phyloP scores from a whole-genome alignment of 2,329 filamentous ascomycete species.

The Diaporthe velutina region DNA sequence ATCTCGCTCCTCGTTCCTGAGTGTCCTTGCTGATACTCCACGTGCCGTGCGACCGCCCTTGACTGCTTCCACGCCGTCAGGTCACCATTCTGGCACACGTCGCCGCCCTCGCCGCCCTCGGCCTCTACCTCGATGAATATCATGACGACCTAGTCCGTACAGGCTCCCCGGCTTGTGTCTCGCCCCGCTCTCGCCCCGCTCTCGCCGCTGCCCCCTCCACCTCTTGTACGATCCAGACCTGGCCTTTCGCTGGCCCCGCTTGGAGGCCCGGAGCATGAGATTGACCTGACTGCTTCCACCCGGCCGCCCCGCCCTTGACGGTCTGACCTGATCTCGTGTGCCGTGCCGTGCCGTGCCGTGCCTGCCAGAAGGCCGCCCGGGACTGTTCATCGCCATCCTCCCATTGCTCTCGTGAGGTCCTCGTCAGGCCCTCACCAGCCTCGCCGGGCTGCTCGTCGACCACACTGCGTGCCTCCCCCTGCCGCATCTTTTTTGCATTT shows the following conservation, averaged over 20 bases:
- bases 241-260: not conserved
- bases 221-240: not conserved
- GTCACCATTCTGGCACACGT: not conserved
- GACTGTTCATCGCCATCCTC: not conserved
- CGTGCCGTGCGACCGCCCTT: slow-evolving; percentile 9
- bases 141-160: slow-evolving; percentile 22
- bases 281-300: not conserved
- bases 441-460: not conserved
- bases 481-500: no score
- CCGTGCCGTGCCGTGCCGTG: not conserved
- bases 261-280: not conserved
- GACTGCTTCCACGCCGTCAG: not conserved
- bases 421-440: not conserved
- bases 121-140: slow-evolving; percentile 17
- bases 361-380: not conserved
- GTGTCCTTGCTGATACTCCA: not conserved
- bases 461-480: not conserved
- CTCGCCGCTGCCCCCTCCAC: not conserved
- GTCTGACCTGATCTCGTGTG: not conserved
- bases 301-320: not conserved
- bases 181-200: not conserved
- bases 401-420: not conserved
- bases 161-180: slow-evolving; percentile 4
- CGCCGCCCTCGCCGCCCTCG: not conserved
- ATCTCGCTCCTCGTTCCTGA: not conserved